A percentile compares a stretch with the other conserved stretches of the same genome.
Evolutionary conservation across 768 basidiomycete genomes (phyloP).

Genomic region (Tricholoma hemisulphureum): DNA sequence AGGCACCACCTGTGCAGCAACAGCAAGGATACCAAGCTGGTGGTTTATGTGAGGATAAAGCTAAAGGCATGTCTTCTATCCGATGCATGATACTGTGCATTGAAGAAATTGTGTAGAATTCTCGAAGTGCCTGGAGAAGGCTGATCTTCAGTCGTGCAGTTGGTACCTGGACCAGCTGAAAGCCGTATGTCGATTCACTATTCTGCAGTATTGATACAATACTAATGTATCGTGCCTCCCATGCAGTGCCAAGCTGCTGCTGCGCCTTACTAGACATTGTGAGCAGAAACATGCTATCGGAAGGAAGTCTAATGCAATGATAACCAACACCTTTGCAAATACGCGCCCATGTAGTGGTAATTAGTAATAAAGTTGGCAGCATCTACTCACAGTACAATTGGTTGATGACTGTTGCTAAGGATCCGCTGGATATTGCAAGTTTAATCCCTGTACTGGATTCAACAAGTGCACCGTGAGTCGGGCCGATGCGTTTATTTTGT

Average conservation of each 20-base stretch:
- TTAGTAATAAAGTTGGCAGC: background rate
- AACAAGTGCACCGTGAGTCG: too few species aligned
- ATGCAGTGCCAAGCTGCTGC: constrained; percentile 75
- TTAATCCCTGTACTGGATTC: too few species aligned
- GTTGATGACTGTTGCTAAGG: too few species aligned
- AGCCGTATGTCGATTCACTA: constrained; percentile 53
- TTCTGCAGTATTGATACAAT: background rate
- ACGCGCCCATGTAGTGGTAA: background rate
- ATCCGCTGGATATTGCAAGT: too few species aligned
- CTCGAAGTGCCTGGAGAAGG: constrained; percentile 81
- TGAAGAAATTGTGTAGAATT: constrained; percentile 55
- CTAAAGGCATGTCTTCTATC: constrained; percentile 56
- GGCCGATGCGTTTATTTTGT: too few species aligned
- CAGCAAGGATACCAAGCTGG: constrained; percentile 39
- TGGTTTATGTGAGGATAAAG: constrained; percentile 71
- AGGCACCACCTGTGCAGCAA: constrained; percentile 49
- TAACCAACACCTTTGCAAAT: background rate
- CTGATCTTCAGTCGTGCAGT: constrained; percentile 72
- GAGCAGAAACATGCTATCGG: background rate
- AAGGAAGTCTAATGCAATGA: background rate
- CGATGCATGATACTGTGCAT: background rate
- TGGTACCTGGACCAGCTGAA: constrained; percentile 90
- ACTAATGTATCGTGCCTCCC: constrained; percentile 12
- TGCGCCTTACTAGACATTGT: constrained; percentile 43
- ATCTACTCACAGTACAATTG: background rate